Conservation (phyloP, 2,329 filamentous ascomycete genomes). For the Tolypocladium ophioglossoides region DNA sequence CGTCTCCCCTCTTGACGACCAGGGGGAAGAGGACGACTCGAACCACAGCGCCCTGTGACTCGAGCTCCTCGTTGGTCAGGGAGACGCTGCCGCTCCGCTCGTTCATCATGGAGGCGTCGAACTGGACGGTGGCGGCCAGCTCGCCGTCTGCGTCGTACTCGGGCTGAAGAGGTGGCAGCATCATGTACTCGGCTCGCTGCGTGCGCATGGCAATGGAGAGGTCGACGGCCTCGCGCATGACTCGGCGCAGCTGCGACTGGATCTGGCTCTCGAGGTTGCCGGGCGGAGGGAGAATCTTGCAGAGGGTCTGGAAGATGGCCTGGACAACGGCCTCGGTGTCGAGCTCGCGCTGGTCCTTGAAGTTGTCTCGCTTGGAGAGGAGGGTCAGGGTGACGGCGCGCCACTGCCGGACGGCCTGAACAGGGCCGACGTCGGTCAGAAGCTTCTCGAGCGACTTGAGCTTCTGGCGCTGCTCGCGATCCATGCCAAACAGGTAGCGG, state of each 20-base stretch:
- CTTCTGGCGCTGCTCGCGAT: constrained; percentile 93
- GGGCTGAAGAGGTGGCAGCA: constrained; percentile 89
- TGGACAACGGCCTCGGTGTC: constrained; percentile 96
- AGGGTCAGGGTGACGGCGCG: constrained; percentile 89
- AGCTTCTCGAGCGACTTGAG: constrained; percentile 93
- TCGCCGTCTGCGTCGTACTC: constrained; percentile 93
- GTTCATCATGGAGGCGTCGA: constrained; percentile 92
- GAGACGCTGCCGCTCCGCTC: constrained; percentile 62
- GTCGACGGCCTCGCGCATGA: constrained; percentile 80
- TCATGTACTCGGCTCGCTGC: constrained; percentile 94
- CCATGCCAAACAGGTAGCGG: constrained; percentile 96
- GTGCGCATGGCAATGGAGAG: constrained; percentile 95
- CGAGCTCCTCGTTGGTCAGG: constrained; percentile 64
- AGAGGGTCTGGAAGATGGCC: constrained; percentile 70
- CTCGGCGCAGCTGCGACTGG: constrained; percentile 72
- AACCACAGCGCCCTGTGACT: constrained; percentile 66
- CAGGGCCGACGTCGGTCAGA: constrained; percentile 76
- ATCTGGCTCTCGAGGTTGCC: constrained; percentile 71
- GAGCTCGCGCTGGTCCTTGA: constrained; percentile 69
- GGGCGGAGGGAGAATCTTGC: constrained; percentile 77
- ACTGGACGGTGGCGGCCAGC: constrained; percentile 73
- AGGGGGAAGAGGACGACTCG: constrained; percentile 91
- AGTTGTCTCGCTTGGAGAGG: constrained; percentile 69
- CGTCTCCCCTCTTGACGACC: constrained; percentile 91
- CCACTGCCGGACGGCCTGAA: constrained; percentile 90